Evolutionary conservation across 345 rosid genomes (phyloP).

Genomic region (Eucalyptus grandis): DNA sequence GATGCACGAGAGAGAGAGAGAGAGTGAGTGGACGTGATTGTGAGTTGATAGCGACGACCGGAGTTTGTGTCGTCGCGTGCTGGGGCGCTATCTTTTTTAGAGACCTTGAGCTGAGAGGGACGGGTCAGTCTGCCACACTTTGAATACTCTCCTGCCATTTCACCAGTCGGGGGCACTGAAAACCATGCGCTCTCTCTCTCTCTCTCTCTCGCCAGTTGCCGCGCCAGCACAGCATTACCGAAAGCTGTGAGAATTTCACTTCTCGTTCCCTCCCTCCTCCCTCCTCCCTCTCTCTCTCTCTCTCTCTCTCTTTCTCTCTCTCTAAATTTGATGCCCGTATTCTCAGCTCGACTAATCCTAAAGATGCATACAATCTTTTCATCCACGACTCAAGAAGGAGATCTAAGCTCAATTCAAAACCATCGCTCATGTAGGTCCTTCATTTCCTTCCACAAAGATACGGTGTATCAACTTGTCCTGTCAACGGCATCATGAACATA

Average conservation of each 20-base stretch:
- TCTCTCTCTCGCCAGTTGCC: not conserved
- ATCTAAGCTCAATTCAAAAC: not conserved
- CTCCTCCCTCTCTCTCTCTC: not conserved
- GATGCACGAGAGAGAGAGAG: not conserved
- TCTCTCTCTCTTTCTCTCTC: not conserved
- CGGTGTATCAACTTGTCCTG: not conserved
- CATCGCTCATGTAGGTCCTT: not conserved
- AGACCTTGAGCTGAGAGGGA: not conserved
- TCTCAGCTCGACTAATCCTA: not conserved
- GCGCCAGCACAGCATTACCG: not conserved
- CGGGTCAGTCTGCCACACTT: not conserved
- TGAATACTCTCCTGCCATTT: not conserved
- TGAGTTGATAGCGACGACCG: not conserved
- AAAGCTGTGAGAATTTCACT: not conserved
- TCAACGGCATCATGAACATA: not conserved
- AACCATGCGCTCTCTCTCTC: constrained; percentile 29
- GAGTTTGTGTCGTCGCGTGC: not conserved
- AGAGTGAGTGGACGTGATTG: not conserved
- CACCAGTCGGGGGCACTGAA: constrained; percentile 57
- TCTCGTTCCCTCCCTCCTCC: no score
- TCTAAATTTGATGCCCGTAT: not conserved
- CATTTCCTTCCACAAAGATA: not conserved
- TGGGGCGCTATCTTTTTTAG: not conserved
- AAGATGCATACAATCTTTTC: not conserved
- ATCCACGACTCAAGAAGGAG: not conserved